These are phyloP conservation scores for Micromonas pusilla DNA, from an alignment of 139 green algal genomes.

Conservation along the genomic window DNA sequence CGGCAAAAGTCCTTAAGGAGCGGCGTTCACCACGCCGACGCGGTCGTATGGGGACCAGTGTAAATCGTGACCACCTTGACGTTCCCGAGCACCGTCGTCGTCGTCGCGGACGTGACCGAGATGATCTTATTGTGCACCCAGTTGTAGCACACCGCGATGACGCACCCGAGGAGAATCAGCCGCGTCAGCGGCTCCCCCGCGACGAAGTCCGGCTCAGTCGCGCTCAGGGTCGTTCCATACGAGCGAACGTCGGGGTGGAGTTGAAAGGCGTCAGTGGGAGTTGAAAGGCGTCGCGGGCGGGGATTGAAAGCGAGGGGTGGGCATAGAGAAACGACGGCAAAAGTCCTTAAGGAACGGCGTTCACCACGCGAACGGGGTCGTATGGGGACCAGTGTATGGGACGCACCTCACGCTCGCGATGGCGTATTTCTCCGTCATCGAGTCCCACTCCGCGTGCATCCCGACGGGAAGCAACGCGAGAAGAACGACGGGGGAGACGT, in stretches of 20 bases:
- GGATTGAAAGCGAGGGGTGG: too few species aligned
- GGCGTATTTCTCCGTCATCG: neutral
- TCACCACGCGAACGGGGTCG: too few species aligned
- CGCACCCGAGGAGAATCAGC: neutral
- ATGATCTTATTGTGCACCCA: slow-evolving; percentile 15
- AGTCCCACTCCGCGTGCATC: slow-evolving; percentile 33
- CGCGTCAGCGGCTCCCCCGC: neutral
- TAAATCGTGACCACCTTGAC: slow-evolving; percentile 52
- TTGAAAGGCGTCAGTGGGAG: too few species aligned
- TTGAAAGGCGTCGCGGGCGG: too few species aligned
- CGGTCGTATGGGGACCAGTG: too few species aligned
- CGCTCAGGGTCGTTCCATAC: neutral
- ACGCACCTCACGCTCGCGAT: neutral
- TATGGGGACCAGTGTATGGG: neutral
- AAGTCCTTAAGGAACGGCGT: too few species aligned
- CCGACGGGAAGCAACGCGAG: slow-evolving; percentile 53
- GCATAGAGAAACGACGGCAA: too few species aligned
- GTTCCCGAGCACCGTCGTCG: slow-evolving; percentile 58
- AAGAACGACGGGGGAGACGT: slow-evolving; percentile 59
- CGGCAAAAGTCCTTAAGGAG: too few species aligned
- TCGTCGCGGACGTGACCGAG: slow-evolving; percentile 40
- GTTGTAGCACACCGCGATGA: slow-evolving; percentile 11
- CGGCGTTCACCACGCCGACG: too few species aligned
- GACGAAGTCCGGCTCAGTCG: too few species aligned
- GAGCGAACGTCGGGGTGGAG: too few species aligned